Percentiles rank a stretch among this genome's conserved stretches.
Conservation (phyloP, 2,329 filamentous ascomycete genomes). For the Alternaria arborescens region DNA sequence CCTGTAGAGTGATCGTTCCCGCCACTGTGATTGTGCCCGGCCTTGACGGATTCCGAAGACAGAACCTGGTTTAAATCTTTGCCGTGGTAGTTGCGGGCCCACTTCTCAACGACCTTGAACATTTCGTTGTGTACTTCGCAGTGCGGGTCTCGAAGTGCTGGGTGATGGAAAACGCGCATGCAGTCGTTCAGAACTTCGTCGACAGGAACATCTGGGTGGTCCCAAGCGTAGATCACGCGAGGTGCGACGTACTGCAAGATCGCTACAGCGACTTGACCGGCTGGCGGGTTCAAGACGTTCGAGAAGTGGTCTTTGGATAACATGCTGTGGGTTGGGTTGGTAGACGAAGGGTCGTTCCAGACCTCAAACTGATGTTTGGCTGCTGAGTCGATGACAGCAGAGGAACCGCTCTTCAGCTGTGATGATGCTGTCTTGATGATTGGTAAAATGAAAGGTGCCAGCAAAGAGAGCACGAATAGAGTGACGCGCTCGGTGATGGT, state of each 20-base stretch:
- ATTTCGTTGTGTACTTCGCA: constrained; percentile 86
- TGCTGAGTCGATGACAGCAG: constrained; percentile 67
- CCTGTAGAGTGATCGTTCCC: constrained; percentile 46
- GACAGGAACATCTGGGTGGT: constrained; percentile 82
- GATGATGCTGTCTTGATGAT: constrained; percentile 89
- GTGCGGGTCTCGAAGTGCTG: constrained; percentile 76
- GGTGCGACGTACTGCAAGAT: constrained; percentile 89
- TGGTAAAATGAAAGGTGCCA: constrained; percentile 90
- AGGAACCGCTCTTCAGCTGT: constrained; percentile 84
- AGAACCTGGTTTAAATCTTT: constrained; percentile 77
- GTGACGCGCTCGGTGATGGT: constrained; percentile 94
- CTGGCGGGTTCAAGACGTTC: constrained; percentile 60
- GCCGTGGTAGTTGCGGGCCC: constrained; percentile 75
- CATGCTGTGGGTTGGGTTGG: constrained; percentile 62
- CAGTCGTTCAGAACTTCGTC: constrained; percentile 86
- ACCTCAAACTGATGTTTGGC: constrained; percentile 61
- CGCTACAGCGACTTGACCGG: constrained; percentile 57
- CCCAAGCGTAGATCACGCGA: constrained; percentile 90
- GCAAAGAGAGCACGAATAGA: constrained; percentile 86
- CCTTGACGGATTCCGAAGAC: constrained; percentile 81
- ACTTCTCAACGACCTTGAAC: constrained; percentile 84
- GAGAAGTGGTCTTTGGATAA: constrained; percentile 62
- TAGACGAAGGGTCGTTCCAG: constrained; percentile 58
- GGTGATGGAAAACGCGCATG: constrained; percentile 87
- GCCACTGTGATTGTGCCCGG: constrained; percentile 77